A percentile compares a stretch with the other conserved stretches of the same genome.
phyloP scores from a whole-genome alignment of 2,329 filamentous ascomycete genomes.

The Pseudogymnoascus sp. region DNA sequence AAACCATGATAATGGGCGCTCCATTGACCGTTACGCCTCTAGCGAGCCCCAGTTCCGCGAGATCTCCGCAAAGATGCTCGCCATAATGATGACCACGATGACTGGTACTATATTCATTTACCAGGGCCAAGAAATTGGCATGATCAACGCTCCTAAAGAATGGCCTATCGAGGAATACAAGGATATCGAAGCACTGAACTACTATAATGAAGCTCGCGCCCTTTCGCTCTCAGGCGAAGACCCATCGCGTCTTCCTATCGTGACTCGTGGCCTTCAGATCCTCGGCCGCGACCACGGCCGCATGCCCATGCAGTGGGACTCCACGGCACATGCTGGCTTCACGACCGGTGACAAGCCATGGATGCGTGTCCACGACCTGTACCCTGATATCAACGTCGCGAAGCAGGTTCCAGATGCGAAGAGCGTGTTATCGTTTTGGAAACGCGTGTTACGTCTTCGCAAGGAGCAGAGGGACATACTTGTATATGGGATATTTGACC shows the following conservation, averaged over 20 bases:
- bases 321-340: constrained; percentile 50
- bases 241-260: not conserved
- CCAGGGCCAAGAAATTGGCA: constrained; percentile 52
- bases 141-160: constrained; percentile 45
- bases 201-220: constrained; percentile 37
- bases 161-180: constrained; percentile 44
- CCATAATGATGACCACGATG: constrained; percentile 40
- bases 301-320: constrained; percentile 61
- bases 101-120: constrained; percentile 50
- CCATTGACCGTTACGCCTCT: constrained; percentile 40
- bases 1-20: constrained; percentile 54
- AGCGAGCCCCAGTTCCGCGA: constrained; percentile 18
- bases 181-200: constrained; percentile 42
- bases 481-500: constrained; percentile 50
- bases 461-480: constrained; percentile 50
- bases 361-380: constrained; percentile 52
- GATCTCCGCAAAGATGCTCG: constrained; percentile 41
- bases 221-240: constrained; percentile 33
- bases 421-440: constrained; percentile 25
- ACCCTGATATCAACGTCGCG: constrained; percentile 46
- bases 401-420: constrained; percentile 33
- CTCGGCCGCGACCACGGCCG: constrained; percentile 58
- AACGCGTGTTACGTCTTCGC: constrained; percentile 21
- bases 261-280: constrained; percentile 39
- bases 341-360: constrained; percentile 45